Percentiles rank a stretch among this genome's conserved stretches.
phyloP scores from a whole-genome alignment of 345 rosid genomes.

The Aquilaria malaccensis region DNA sequence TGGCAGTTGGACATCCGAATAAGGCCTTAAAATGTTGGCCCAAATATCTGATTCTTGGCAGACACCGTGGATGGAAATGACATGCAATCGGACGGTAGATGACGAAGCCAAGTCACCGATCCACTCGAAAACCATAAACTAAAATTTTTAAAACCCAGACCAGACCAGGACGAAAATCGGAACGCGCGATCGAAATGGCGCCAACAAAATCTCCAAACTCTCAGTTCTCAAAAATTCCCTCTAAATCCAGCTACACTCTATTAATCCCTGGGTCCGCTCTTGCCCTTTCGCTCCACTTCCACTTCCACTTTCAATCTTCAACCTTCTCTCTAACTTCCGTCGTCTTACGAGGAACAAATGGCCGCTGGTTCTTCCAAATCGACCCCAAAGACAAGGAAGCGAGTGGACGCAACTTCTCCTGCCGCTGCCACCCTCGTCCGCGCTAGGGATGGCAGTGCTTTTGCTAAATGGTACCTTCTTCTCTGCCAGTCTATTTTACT shows the following conservation, averaged over 20 bases:
- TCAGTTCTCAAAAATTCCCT: too few species aligned
- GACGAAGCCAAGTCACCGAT: conserved; percentile 5
- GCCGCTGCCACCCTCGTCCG: conserved; percentile 39
- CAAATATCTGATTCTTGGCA: too few species aligned
- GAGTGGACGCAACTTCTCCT: conserved; percentile 46
- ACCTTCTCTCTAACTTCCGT: too few species aligned
- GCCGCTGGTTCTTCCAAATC: conserved; percentile 35
- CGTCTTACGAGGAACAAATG: conserved; percentile 8
- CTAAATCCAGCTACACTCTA: too few species aligned
- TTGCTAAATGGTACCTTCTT: conserved; percentile 51
- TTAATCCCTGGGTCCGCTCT: too few species aligned
- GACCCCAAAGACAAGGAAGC: conserved; percentile 58
- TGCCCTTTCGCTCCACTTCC: too few species aligned
- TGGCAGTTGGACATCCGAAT: too few species aligned
- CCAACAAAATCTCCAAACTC: conserved; percentile 7
- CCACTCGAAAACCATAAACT: not conserved
- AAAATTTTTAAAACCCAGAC: not conserved
- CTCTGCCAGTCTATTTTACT: not conserved
- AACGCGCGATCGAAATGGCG: conserved; percentile 3
- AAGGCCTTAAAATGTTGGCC: too few species aligned
- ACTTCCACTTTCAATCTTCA: too few species aligned
- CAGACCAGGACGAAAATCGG: not conserved
- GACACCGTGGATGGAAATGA: not conserved
- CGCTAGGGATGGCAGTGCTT: conserved; percentile 84
- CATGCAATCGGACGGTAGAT: not conserved